Percentiles rank a stretch among this genome's conserved stretches.
Conservation (phyloP, 1,284 basidiomycete genomes). For the Golubevia sp. region DNA sequence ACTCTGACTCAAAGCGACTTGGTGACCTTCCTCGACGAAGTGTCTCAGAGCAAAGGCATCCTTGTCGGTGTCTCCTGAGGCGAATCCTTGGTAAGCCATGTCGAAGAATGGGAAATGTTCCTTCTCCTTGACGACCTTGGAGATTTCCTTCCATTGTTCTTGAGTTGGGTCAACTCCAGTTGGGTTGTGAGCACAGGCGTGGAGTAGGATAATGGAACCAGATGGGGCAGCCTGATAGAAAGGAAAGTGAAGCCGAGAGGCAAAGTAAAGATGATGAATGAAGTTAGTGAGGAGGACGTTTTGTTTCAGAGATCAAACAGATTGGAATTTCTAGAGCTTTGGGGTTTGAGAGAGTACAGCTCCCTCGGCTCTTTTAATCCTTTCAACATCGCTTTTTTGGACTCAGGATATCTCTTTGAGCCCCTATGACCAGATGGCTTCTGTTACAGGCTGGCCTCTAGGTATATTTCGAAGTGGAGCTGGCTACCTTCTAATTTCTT, state of each 20-base stretch:
- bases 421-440: too few species aligned
- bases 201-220: constrained; percentile 65
- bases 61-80: constrained; percentile 51
- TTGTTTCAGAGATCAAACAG: constrained; percentile 3
- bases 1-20: constrained; percentile 50
- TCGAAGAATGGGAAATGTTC: constrained; percentile 90
- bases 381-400: too few species aligned
- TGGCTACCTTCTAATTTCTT: too few species aligned
- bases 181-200: constrained; percentile 67
- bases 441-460: too few species aligned
- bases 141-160: constrained; percentile 59
- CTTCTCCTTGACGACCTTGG: constrained; percentile 68
- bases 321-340: not conserved
- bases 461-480: too few species aligned
- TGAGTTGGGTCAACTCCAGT: constrained; percentile 62
- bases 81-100: constrained; percentile 76
- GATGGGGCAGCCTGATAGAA: constrained; percentile 63
- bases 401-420: too few species aligned
- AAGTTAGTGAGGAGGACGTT: not conserved
- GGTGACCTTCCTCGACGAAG: constrained; percentile 62
- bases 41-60: constrained; percentile 61
- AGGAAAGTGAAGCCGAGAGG: constrained; percentile 14
- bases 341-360: too few species aligned
- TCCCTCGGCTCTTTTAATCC: too few species aligned
- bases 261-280: constrained; percentile 56